Base-by-base conservation (phyloP, 495 filamentous ascomycete species). In the Aspergillus funiculosus region DNA sequence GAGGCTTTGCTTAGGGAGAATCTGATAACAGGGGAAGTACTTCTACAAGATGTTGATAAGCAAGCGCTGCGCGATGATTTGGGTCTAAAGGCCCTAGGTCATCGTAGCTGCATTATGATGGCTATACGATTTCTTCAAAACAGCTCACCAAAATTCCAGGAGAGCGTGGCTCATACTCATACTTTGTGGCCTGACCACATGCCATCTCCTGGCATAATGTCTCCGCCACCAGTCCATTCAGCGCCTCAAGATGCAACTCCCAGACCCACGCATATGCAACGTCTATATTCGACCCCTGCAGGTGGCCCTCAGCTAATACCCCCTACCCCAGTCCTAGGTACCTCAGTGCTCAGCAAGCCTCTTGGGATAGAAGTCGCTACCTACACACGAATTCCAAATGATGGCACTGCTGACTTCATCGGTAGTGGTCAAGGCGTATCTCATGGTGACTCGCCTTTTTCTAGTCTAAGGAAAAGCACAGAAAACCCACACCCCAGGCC, bases 11-110 rank as follows among this genome's bases (percentile, higher is more conserved):
- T 94, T 4, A 69, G 75, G 3, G 71, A 81, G 0, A 69, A 83
- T 39, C 67, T 71, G 3, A 66, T 90, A 2, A 76, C 76, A 38
- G 87, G 87, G 5, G 59, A 73, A 24, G 69, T 76, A 0, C 68
- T 94, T 0, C 63, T 92, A 1, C 53, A 64, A 2, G 58, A 69
- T 48, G 60, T 82, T 1, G 66, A 75, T 36, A 58, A 65, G 4
- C 27, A 52, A 3, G 50, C 63, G 15, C 49, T 83, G 25, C 71
- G 64, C 10, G 61, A 75, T 36, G 76, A 80, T 4, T 56, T 81
- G 17, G 71, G 71, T 0, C 49, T 83, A 17, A 73, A 50, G 35
- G 54, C 62, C 11, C 50, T 79, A 10, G 74, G 73, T 2, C 66
- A 72, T 37, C 63, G 72, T 17, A 61, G 58, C 30, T 67, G 60